Base-by-base conservation (phyloP, 2,329 filamentous ascomycete species). In the Aspergillus caelatus region DNA sequence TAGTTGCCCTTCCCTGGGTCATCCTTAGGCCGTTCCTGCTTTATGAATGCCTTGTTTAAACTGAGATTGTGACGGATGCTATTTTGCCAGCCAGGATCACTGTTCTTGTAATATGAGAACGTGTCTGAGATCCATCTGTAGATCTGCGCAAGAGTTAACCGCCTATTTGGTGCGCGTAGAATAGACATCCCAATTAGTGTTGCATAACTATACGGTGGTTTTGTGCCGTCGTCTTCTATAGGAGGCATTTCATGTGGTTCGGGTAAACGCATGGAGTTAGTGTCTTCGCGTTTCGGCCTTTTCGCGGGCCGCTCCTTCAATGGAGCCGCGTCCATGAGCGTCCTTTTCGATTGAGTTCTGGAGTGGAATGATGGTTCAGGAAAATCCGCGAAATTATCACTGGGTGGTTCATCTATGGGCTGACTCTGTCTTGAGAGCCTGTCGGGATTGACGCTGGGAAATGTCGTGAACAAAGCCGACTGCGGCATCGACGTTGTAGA, bases 51-150 rank as follows among this genome's bases (percentile, higher is more conserved):
- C 81, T 98, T 98, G 84, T 97, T 96, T 52, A 99, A 84, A 74
- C 94, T 97, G 39, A 99, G 88, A 71, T 99, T 99, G 79, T 99
- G 95, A 39, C 95, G 91, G 77, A 99, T 99, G 81, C 95, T 98
- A 79, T 99, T 99, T 79, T 98, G 94, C 95, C 95, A 99, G 67
- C 95, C 94, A 12, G 91, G 89, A 72, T 97, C 93, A 61, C 89
- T 87, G 50, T 88, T 86, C 70, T 87, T 89, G 82, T 98, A 99
- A 79, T 94, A 97, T 6, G 87, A 89, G 76, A 91, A 98, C 21
- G 90, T 94, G 76, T 96, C 92, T n/a, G 93, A 96, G 72, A 99
- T 98, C 94, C 95, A 99, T 76, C 96, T 97, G 85, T 98, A 99
- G 70, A 99, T 99, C 78, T 97, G 93, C 30, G 93, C 89, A 21